Conservation (phyloP, 768 basidiomycete genomes). For the Albatrellus ellisii region DNA sequence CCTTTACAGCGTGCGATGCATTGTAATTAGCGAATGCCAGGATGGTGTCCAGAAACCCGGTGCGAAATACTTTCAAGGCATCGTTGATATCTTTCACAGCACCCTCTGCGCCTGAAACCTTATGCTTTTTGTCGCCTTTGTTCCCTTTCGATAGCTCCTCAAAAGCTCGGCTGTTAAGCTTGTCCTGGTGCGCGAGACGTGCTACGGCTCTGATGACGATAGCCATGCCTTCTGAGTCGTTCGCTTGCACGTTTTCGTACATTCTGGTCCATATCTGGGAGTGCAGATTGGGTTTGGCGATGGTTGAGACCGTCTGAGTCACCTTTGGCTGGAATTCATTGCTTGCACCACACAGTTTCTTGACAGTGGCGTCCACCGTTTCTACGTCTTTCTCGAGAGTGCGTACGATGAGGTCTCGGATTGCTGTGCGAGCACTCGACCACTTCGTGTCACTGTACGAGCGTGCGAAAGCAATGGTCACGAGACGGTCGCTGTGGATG, state of each 20-base stretch:
- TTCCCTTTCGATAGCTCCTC: constrained; percentile 22
- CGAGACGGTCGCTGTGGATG: constrained; percentile 36
- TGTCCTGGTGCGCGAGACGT: constrained; percentile 52
- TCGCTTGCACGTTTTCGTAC: constrained; percentile 44
- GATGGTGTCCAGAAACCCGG: constrained; percentile 49
- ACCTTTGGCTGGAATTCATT: no score
- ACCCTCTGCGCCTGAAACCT: no score
- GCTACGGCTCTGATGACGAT: constrained; percentile 46
- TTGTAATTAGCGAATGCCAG: constrained; percentile 54
- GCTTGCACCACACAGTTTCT: constrained; percentile 23
- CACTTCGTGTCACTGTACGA: constrained; percentile 27
- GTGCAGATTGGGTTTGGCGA: constrained; percentile 27
- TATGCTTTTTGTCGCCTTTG: no score
- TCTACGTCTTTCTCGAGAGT: constrained; percentile 23
- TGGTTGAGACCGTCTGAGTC: constrained; percentile 25
- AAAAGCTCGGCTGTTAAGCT: constrained; percentile 41
- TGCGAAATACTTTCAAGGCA: constrained; percentile 41
- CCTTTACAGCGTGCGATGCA: constrained; percentile 33
- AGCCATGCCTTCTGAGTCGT: constrained; percentile 45
- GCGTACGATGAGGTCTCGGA: constrained; percentile 28
- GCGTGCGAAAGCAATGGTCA: constrained; percentile 32
- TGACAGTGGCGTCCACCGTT: constrained; percentile 20
- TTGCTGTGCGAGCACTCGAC: constrained; percentile 26
- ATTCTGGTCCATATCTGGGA: constrained; percentile 56
- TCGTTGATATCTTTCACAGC: constrained; percentile 37